These are phyloP conservation scores for Vigna angularis DNA, from an alignment of 306 rosid genomes.

Conservation along the genomic window DNA sequence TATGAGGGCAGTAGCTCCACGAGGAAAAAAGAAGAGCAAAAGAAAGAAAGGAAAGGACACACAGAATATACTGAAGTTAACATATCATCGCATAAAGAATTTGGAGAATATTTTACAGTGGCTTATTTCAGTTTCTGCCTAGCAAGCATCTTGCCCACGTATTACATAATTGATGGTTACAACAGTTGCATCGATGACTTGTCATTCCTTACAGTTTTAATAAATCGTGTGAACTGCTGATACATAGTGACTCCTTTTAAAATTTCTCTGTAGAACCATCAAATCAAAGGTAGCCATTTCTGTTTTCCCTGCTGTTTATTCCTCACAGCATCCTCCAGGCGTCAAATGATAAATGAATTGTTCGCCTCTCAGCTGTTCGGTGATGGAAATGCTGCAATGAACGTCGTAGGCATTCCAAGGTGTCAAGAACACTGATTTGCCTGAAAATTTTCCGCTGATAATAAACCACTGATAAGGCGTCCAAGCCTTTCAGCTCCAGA, in stretches of 20 bases:
- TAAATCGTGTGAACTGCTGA: constrained; percentile 24
- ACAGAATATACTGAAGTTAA: constrained; percentile 14
- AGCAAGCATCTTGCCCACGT: constrained; percentile 8
- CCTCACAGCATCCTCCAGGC: constrained; percentile 37
- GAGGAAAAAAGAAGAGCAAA: no score
- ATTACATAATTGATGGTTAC: background rate
- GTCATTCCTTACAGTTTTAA: background rate
- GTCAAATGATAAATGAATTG: constrained; percentile 29
- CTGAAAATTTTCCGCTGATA: constrained; percentile 63
- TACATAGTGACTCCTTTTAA: constrained; percentile 41
- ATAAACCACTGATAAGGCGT: constrained; percentile 62
- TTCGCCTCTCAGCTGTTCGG: constrained; percentile 39
- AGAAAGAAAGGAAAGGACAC: background rate
- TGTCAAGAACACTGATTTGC: constrained; percentile 64
- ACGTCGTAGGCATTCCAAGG: constrained; percentile 8
- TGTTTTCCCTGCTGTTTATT: constrained; percentile 30
- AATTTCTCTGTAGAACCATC: constrained; percentile 36
- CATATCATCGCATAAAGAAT: constrained; percentile 38
- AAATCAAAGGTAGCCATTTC: constrained; percentile 38
- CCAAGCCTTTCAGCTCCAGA: constrained; percentile 71
- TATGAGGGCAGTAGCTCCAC: background rate
- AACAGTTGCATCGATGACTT: constrained; percentile 18
- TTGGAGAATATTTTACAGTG: constrained; percentile 7
- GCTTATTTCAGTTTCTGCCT: constrained; percentile 8
- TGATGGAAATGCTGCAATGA: constrained; percentile 26